Evolutionary conservation across 192 early-diverging fungal genomes (phyloP), one percentile per base, ranked within the genome.

Genomic region (Coemansia sp.): DNA sequence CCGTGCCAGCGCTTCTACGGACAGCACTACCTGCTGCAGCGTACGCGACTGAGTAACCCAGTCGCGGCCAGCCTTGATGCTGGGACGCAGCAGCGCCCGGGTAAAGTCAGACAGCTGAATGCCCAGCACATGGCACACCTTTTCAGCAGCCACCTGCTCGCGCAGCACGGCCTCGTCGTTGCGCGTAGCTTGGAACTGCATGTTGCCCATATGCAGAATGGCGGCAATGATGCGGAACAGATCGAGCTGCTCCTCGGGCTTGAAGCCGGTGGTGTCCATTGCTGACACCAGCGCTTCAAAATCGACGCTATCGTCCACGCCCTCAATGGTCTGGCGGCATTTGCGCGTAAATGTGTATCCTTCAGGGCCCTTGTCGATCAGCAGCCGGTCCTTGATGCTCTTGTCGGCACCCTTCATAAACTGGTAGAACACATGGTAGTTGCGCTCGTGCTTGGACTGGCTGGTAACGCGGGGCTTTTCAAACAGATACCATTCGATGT

Each of bases 341-440:
- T 82, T 80, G 68, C 88, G 91, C 11, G 84, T 88, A 47, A 91
- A 98, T 17, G 76, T 69, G 71, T 96, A 96, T 52, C 91, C 90
- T 48, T 81, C 80, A n/a, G 88, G 58, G 12, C 72, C 74, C 12
- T 83, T 86, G 58, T 91, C 87, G 41, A 96, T 77, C 58, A 94
- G 79, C 17, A 96, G 80, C 40, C 76, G 72, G 43, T 86, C 88
- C 66, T 90, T 92, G 15, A 88, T 60, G 32, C 87, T 85, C 21
- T 80, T 58, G 6, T 82, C 59, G 11, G 88, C 93, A 14, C 91
- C 93, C 59, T 88, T 92, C 69, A 99, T 74, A n/a, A 99, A 74
- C 74, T 99, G 96, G 78, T 99, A 99, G 72, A 97, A 99, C 17
- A 99, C 81, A 64, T 99, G 96, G 60, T 95, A 99, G 67, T 93